These are phyloP conservation scores for Apophysomyces variabilis DNA, from an alignment of 371 early-diverging fungal species.

Conservation along the genomic window DNA sequence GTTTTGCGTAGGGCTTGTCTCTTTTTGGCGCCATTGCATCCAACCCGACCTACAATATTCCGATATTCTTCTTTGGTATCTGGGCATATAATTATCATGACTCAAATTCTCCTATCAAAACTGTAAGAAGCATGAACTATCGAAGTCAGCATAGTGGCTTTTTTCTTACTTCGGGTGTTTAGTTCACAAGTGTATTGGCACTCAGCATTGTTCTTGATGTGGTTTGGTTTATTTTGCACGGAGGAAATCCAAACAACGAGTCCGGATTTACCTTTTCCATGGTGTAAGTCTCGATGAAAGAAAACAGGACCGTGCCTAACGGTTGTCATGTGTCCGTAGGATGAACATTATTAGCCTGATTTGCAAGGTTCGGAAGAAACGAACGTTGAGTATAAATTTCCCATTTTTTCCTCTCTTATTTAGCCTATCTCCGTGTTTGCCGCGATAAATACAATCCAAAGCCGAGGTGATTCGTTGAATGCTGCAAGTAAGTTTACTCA, in stretches of 20 bases:
- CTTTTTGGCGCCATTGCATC: constrained; percentile 48
- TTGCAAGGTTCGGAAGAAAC: constrained; percentile 38
- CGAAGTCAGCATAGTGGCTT: not conserved
- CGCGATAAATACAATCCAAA: constrained; percentile 42
- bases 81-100: constrained; percentile 58
- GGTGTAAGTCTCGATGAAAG: constrained; percentile 35
- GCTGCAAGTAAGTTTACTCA: constrained; percentile 35
- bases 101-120: constrained; percentile 52
- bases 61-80: constrained; percentile 56
- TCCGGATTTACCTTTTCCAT: constrained; percentile 48
- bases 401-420: not conserved
- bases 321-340: constrained; percentile 19
- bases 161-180: not conserved
- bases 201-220: constrained; percentile 51
- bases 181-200: constrained; percentile 49
- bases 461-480: constrained; percentile 48
- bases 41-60: constrained; percentile 52
- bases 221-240: constrained; percentile 52
- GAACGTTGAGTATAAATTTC: not conserved
- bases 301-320: not conserved
- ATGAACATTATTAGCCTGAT: constrained; percentile 52
- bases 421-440: constrained; percentile 53
- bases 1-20: constrained; percentile 34
- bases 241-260: constrained; percentile 35
- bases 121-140: constrained; percentile 25